phyloP scores from a whole-genome alignment of 768 basidiomycete species.

The Hygrophoropsis aurantiaca region DNA sequence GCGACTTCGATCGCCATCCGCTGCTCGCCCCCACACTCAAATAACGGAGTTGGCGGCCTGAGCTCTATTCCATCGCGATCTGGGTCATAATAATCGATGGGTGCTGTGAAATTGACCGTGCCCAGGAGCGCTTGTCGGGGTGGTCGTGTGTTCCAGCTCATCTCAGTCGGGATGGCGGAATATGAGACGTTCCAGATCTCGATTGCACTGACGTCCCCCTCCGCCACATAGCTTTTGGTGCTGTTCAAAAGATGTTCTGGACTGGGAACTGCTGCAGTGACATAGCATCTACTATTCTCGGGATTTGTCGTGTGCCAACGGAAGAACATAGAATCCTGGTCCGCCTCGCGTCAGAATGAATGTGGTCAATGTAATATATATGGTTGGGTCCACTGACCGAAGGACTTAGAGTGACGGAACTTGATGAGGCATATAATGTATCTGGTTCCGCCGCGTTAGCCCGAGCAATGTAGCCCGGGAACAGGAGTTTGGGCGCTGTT shows the following conservation, averaged over 20 bases:
- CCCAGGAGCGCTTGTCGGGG: slow-evolving; percentile 13
- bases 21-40: slow-evolving; percentile 8
- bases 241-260: slow-evolving; percentile 5
- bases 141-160: slow-evolving; percentile 18
- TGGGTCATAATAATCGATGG: slow-evolving; percentile 3
- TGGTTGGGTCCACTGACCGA: too few relatives aligned
- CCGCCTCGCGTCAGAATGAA: too few relatives aligned
- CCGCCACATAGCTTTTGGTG: slow-evolving; percentile 12
- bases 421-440: too few relatives aligned
- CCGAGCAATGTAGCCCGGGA: too few relatives aligned
- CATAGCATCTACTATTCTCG: slow-evolving; percentile 14
- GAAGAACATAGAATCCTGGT: slow-evolving; percentile 23
- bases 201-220: slow-evolving; percentile 13
- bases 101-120: slow-evolving; percentile 9
- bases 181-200: slow-evolving; percentile 19
- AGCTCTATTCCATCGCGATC: slow-evolving; percentile 7
- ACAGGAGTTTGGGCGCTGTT: too few relatives aligned
- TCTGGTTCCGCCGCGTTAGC: too few relatives aligned
- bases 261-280: slow-evolving; percentile 14
- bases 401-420: too few relatives aligned
- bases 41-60: slow-evolving; percentile 8
- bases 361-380: too few relatives aligned
- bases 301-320: slow-evolving; percentile 14
- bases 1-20: slow-evolving; percentile 13
- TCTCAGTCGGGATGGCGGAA: slow-evolving; percentile 1